These are phyloP conservation scores for Nakaseomyces kungkrabaensis DNA, from an alignment of 1,139 yeast genomes.

Conservation along the genomic window DNA sequence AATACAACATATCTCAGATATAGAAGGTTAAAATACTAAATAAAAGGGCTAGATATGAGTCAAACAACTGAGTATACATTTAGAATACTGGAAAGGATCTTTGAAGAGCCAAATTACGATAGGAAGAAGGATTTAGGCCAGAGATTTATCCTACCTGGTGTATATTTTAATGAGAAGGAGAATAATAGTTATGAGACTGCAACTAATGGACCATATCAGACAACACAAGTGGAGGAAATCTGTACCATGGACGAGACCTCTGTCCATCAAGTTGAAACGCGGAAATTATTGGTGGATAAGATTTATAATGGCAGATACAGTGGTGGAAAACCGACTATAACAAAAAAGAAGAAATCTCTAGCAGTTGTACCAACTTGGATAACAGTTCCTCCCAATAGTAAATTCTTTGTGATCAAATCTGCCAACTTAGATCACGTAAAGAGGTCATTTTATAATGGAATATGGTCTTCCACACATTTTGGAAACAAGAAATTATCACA, in stretches of 20 bases:
- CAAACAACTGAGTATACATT: not conserved
- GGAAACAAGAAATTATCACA: constrained; percentile 45
- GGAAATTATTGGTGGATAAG: too few species aligned
- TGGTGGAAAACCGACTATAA: not conserved
- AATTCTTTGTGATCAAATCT: constrained; percentile 50
- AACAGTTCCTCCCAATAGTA: constrained; percentile 29
- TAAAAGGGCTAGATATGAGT: not conserved
- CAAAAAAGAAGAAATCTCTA: constrained; percentile 7
- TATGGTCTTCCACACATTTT: constrained; percentile 52
- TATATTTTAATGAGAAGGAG: not conserved
- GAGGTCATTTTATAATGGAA: constrained; percentile 39
- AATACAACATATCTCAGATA: not conserved
- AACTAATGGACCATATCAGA: not conserved
- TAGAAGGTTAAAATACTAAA: not conserved
- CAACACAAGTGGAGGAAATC: too few species aligned
- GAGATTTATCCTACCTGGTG: constrained; percentile 3
- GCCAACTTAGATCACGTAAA: constrained; percentile 40
- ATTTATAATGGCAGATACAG: not conserved
- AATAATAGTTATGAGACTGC: constrained; percentile 1
- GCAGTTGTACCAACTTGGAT: constrained; percentile 20
- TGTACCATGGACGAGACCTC: too few species aligned
- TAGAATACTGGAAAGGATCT: not conserved
- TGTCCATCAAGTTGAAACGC: too few species aligned
- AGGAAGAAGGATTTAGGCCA: not conserved
- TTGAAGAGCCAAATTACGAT: not conserved